Evolutionary conservation across 305 asterid species (phyloP), one percentile per base, ranked within the genome.

Genomic region (Andrographis paniculata): DNA sequence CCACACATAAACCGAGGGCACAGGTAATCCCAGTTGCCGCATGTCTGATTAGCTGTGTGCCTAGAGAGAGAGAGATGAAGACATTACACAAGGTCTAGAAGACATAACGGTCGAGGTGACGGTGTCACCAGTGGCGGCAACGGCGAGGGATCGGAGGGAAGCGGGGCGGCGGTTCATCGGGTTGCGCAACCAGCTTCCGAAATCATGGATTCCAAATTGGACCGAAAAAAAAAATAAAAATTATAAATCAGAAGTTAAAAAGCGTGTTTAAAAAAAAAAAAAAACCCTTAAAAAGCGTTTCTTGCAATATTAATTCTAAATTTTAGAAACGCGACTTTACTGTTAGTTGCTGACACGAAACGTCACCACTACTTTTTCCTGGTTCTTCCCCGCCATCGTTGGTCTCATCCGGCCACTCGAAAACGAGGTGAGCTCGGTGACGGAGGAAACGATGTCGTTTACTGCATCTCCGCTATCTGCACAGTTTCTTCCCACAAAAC

Each of bases 141-240:
- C 71, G 27, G 81, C 75, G 45, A 69, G 50, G 53, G 73, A 73
- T 18, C 73, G 77, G 70, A 75, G 41, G 47, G 74, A 30, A 48
- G 69, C 59, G 51, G 74, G 59, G 49, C 73, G 66, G 53, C 70
- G 86, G 66, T 57, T 81, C 95, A 81, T 84, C 16, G 53, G 50
- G 57, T 13, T 17, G 17, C 42, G 4, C 17, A 12, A n/a, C 2
- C 13, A 1, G 17, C 4, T 37, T 14, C 42, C 14, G 17, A 37
- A 37, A 13, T 37, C 16, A 14, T 13, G 16, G 17, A 37, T 2
- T 33, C 1, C 14, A 12, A 33, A 33, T n/a, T 5, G 39, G 13
- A n/a, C 39, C 39, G 13, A 33, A 33, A 33, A 8, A 33, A 27
- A 27, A n/a, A n/a, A n/a, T n/a, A n/a, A 33, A 2, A 10, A 33